Evolutionary conservation across 2,329 filamentous ascomycete species (phyloP), one percentile per base, ranked within the genome.

Genomic region (Trichoderma sp.): DNA sequence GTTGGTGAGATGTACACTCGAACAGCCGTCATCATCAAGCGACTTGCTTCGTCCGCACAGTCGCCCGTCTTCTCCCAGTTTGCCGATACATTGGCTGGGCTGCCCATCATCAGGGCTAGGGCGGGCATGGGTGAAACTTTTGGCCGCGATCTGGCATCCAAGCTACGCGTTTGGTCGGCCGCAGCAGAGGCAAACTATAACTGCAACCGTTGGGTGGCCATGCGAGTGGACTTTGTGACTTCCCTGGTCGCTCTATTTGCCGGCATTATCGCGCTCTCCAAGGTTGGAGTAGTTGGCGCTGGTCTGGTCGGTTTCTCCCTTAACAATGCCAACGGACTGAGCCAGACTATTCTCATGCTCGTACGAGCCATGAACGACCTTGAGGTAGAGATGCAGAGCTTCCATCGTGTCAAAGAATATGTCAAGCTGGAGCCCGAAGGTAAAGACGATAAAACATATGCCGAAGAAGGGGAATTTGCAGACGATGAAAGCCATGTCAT

Each of bases 61-160:
- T 89, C 88, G 0, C 89, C 89, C 14, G 85, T 91, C 2, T 90
- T 90, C 78, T 88, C 88, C 1, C 89, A 90, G 75, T 90, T 90
- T 76, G 85, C 87, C 2, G 88, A 89, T 71, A 89, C 87, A 0
- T 81, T 89, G 1, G 84, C 87, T 4, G 88, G 88, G 0, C 81
- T 89, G 35, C 80, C 87, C 7, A 82, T 89, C 16, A 89, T 91
- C 75, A 87, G 89, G 3, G 88, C 88, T 1, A 83, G 87, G 14
- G 82, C 82, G 11, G 86, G 85, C 45, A 88, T 90, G 85, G 82
- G 86, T 11, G 80, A 84, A 31, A 84, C 83, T 1, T 91, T 90
- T 73, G 83, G 85, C 12, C 80, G 85, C 31, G 84, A 88, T 41
- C 80, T 91, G n/a, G 88, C 89, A 1, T 83, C 87, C 33, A 88